phyloP scores from a whole-genome alignment of 2,329 filamentous ascomycete species.

The Chaetomium sp. region DNA sequence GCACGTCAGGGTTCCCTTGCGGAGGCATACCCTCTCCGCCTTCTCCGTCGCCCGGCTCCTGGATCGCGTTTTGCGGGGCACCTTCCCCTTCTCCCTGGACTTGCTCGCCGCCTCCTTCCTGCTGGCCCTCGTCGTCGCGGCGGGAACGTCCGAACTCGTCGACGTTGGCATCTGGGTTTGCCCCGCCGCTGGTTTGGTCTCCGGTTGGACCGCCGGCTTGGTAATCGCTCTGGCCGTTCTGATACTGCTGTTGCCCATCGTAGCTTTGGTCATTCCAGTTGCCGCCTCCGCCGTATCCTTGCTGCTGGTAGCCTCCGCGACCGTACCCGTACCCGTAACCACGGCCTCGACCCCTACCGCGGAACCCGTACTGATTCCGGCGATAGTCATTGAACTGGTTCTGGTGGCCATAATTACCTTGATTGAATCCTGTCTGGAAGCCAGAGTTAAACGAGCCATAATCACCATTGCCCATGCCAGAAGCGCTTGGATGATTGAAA shows the following conservation, averaged over 20 bases:
- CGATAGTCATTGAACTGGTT: slow-evolving; percentile 79
- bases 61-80: slow-evolving; percentile 20
- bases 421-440: slow-evolving; percentile 76
- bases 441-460: slow-evolving; percentile 78
- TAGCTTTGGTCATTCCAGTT: slow-evolving; percentile 38
- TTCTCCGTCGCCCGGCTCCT: slow-evolving; percentile 18
- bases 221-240: slow-evolving; percentile 26
- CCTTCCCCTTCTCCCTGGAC: slow-evolving; percentile 32
- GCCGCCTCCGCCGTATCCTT: slow-evolving; percentile 36
- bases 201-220: slow-evolving; percentile 23
- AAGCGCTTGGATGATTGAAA: slow-evolving; percentile 83
- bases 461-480: slow-evolving; percentile 78
- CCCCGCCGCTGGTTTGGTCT: slow-evolving; percentile 22
- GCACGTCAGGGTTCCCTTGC: slow-evolving; percentile 46
- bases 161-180: slow-evolving; percentile 37
- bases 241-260: slow-evolving; percentile 33
- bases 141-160: slow-evolving; percentile 40
- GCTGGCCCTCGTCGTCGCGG: slow-evolving; percentile 31
- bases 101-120: slow-evolving; percentile 27
- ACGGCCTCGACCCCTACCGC: slow-evolving; percentile 66
- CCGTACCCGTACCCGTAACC: slow-evolving; percentile 53
- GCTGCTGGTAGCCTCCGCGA: slow-evolving; percentile 42
- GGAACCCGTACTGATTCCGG: slow-evolving; percentile 66
- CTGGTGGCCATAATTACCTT: slow-evolving; percentile 81
- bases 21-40: slow-evolving; percentile 19